phyloP scores from a whole-genome alignment of 495 filamentous ascomycete genomes.

The Parachaetomium inaequale region DNA sequence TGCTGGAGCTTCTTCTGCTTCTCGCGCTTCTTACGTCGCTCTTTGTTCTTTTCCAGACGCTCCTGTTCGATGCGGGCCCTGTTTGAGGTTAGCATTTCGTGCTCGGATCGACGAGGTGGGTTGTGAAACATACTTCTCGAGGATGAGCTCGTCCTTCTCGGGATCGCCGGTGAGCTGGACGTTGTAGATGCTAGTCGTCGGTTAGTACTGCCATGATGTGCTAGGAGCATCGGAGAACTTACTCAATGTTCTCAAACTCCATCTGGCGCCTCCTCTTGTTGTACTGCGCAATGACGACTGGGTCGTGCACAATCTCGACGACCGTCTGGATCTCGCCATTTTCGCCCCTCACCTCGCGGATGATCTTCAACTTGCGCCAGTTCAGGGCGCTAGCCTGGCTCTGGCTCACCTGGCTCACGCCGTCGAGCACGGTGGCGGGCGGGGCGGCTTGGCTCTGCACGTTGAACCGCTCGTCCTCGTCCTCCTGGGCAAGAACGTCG shows the following conservation, averaged over 20 bases:
- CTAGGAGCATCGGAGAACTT: conserved; percentile 28
- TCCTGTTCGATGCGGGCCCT: conserved; percentile 73
- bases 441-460: conserved; percentile 37
- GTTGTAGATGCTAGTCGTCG: conserved; percentile 42
- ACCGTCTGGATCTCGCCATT: conserved; percentile 59
- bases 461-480: conserved; percentile 56
- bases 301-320: conserved; percentile 64
- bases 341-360: conserved; percentile 57
- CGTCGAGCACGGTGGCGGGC: conserved; percentile 54
- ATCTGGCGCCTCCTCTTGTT: conserved; percentile 48
- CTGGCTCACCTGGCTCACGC: conserved; percentile 79
- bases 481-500: conserved; percentile 58
- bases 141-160: conserved; percentile 48
- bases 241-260: conserved; percentile 67
- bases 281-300: conserved; percentile 67
- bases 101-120: not conserved
- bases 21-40: conserved; percentile 85
- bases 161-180: conserved; percentile 67
- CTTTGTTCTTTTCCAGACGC: conserved; percentile 83
- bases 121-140: conserved; percentile 32
- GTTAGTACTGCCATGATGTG: not conserved
- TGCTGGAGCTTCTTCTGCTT: conserved; percentile 68
- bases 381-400: conserved; percentile 65
- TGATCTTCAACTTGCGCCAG: conserved; percentile 70
- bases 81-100: conserved; percentile 6